Conservation (phyloP, 305 asterid genomes). For the Fraxinus nigra region DNA sequence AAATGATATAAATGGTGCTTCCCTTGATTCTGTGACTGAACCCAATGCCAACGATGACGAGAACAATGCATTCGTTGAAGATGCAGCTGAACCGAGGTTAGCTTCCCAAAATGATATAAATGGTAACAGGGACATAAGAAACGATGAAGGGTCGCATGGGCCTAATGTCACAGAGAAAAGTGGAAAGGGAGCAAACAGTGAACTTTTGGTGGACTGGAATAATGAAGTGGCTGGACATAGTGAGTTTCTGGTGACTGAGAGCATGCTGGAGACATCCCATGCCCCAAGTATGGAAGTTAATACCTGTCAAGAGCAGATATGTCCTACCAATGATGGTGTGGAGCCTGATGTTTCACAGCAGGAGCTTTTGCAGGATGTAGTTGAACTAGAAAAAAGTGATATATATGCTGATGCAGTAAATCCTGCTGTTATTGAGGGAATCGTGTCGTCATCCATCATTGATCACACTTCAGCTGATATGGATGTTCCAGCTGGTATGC, state of each 20-base stretch:
- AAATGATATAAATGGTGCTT: conserved; percentile 34
- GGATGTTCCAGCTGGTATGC: conserved; percentile 29
- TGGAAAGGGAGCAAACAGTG: conserved; percentile 27
- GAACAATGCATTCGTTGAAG: conserved; percentile 25
- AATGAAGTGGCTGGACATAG: conserved; percentile 30
- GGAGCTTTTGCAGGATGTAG: conserved; percentile 35
- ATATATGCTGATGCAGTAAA: conserved; percentile 28
- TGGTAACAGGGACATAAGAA: conserved; percentile 21
- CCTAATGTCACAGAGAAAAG: conserved; percentile 23
- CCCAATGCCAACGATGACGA: conserved; percentile 16
- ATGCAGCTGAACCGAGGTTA: conserved; percentile 20
- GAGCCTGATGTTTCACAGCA: conserved; percentile 27
- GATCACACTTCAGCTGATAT: conserved; percentile 33
- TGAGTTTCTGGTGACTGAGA: conserved; percentile 30
- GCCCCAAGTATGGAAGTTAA: conserved; percentile 24
- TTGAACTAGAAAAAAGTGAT: conserved; percentile 35
- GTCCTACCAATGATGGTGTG: conserved; percentile 26
- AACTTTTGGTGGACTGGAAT: conserved; percentile 27
- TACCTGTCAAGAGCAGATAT: conserved; percentile 27
- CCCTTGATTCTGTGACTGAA: conserved; percentile 34
- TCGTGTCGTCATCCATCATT: conserved; percentile 21
- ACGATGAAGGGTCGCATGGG: conserved; percentile 24
- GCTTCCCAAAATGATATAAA: conserved; percentile 35
- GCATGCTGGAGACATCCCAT: conserved; percentile 34
- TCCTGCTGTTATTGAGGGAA: conserved; percentile 24